Base-by-base conservation (phyloP, 2,329 filamentous ascomycete genomes). In the Tolypocladium ophioglossoides region DNA sequence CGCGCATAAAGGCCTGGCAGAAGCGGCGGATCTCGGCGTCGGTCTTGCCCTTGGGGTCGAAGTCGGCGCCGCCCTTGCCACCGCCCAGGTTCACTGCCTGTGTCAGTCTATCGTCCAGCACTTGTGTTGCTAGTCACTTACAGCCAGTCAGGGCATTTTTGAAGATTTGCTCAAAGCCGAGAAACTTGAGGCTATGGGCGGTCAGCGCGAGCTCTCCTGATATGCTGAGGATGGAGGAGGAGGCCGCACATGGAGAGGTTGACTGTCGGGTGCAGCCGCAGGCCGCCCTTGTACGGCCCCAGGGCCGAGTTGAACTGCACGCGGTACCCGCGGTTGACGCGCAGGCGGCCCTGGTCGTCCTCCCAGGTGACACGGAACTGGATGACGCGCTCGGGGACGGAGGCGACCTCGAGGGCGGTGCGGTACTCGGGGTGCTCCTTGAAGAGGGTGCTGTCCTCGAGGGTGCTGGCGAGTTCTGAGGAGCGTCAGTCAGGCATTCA, bases 161-260 rank as follows among this genome's bases (percentile, higher is more conserved):
- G 83, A 97, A 97, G 77, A 92, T 95, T 78, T 97, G 94, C 84
- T 99, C 94, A 68, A 97, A 97, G 62, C 92, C 94, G 69, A 99
- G 82, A 78, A 97, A 97, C 80, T 99, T 99, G 66, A 99, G 83
- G 67, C 74, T 75, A 52, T 27, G 22, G 18, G n/a, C 44, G n/a
- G 35, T 48, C 39, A 34, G 32, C 41, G 16, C 48, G 30, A 20
- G 27, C 16, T 27, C 5, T 32, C 18, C 6, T 2, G 10, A 14
- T 14, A 14, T 3, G 1, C 7, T 8, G 27, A 16, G 27, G 24
- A 46, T 8, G 6, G 6, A 27, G 6, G 1, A 12, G 10, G 4
- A 16, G 18, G 41, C 63, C 72, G 64, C 64, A 77, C 74, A 86
- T 83, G 58, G 81, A 84, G 67, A 86, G 72, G 74, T 87, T 94